Conservation (phyloP, 768 basidiomycete species). For the Termitomyces sp. region DNA sequence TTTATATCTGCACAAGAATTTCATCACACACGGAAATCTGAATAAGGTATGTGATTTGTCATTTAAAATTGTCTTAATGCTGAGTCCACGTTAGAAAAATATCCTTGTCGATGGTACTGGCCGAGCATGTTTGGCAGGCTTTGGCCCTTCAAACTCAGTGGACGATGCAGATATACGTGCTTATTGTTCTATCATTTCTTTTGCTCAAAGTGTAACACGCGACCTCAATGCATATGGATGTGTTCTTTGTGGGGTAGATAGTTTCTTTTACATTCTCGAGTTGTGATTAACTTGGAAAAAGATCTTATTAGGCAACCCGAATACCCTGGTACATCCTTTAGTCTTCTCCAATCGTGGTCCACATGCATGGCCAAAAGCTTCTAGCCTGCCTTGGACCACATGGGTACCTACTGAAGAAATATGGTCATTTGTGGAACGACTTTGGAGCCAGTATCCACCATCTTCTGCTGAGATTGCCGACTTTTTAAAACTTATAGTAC, state of each 20-base stretch:
- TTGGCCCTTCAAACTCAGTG: not conserved
- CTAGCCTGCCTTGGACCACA: not conserved
- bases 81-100: not conserved
- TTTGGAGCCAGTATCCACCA: not conserved
- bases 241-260: not conserved
- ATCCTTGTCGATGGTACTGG: not conserved
- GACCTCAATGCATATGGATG: not conserved
- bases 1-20: not conserved
- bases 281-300: not conserved
- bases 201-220: not conserved
- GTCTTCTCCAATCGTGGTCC: too few species aligned
- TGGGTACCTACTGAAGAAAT: not conserved
- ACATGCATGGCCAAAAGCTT: not conserved
- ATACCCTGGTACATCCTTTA: too few species aligned
- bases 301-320: not conserved
- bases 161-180: too few species aligned
- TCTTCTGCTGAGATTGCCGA: not conserved
- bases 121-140: constrained; percentile 1
- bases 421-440: not conserved
- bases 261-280: not conserved
- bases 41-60: not conserved
- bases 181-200: too few species aligned
- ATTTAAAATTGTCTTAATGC: not conserved
- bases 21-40: not conserved
- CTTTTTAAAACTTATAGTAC: not conserved